Evolutionary conservation across 2,329 filamentous ascomycete species (phyloP), one percentile per base, ranked within the genome.

Genomic region (Macrophomina pseudophaseolina): DNA sequence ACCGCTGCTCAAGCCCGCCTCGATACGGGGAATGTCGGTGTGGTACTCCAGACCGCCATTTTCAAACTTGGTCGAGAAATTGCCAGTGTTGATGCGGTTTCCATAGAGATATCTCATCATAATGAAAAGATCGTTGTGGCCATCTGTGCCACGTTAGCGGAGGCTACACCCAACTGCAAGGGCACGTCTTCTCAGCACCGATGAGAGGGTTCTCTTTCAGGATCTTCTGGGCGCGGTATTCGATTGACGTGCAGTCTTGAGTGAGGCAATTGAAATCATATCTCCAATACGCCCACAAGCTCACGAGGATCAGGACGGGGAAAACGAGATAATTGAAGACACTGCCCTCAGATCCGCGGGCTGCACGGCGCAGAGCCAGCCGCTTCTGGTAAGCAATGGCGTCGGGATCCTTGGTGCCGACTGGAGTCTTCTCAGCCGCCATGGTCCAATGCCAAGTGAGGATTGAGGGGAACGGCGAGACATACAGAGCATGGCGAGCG

Each of bases 41-140:
- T 98, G 91, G 3, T 84, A 84, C 0, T 77, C 74, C 62, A 97
- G 79, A 0, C 86, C 87, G 38, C 91, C 92, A 28, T 91, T 81
- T 70, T 90, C 86, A 74, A 97, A 97, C 5, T 86, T 85, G 44
- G 88, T 80, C n/a, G 85, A 89, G 80, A 97, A 97, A 58, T 89
- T 87, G 12, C 85, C 79, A 69, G 84, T 81, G 74, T 97, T 90
- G 71, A 98, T 93, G 69, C 91, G 88, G 74, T 97, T 97, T 46
- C 88, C 82, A 73, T 89, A 94, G 4, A 80, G 46, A 5, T 72
- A 79, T 44, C 93, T 87, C 63, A 97, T 83, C 33, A 90, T 78
- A 46, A 95, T 90, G 28, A 94, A 86, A 58, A 98, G 84, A 76
- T 98, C 94, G 79, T 97, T 91, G 76, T 97, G 94, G 0, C 94